Evolutionary conservation across 345 rosid genomes (phyloP).

Genomic region (Hirschfeldia incana): DNA sequence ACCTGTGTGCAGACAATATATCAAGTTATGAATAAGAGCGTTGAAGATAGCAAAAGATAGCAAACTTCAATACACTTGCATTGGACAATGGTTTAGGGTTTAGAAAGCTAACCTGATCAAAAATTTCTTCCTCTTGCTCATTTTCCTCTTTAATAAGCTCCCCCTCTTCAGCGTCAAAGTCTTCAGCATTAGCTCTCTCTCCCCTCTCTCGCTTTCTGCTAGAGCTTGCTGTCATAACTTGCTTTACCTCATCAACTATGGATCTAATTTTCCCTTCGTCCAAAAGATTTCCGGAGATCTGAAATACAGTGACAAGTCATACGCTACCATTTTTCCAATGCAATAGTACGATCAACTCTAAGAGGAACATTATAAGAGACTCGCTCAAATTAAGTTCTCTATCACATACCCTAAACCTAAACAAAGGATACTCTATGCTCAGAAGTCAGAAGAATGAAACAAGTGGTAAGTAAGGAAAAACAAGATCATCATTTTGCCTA

Average conservation of each 20-base stretch:
- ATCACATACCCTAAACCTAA: background rate
- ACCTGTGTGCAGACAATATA: conserved; percentile 55
- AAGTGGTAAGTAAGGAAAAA: background rate
- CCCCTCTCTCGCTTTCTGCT: conserved; percentile 93
- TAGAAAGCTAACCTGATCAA: conserved; percentile 82
- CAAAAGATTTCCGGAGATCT: conserved; percentile 82
- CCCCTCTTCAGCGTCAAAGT: conserved; percentile 96
- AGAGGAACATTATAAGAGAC: background rate
- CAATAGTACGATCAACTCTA: background rate
- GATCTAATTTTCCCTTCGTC: conserved; percentile 90
- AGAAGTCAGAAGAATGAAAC: background rate
- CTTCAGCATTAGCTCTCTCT: conserved; percentile 94
- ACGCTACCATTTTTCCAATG: background rate
- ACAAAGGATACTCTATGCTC: background rate
- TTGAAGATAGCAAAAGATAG: conserved; percentile 8
- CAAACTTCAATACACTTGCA: background rate
- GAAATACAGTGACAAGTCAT: conserved; percentile 29
- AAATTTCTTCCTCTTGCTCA: conserved; percentile 99
- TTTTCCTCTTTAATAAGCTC: conserved; percentile 98
- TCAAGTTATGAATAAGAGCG: background rate
- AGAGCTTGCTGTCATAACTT: conserved; percentile 92
- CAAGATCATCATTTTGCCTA: background rate
- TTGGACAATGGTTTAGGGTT: conserved; percentile 1
- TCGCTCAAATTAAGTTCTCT: background rate
- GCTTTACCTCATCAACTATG: conserved; percentile 88